Evolutionary conservation across 202 grass and related monocot genomes (phyloP).

Genomic region (Bolboschoenoplectus hybrid): DNA sequence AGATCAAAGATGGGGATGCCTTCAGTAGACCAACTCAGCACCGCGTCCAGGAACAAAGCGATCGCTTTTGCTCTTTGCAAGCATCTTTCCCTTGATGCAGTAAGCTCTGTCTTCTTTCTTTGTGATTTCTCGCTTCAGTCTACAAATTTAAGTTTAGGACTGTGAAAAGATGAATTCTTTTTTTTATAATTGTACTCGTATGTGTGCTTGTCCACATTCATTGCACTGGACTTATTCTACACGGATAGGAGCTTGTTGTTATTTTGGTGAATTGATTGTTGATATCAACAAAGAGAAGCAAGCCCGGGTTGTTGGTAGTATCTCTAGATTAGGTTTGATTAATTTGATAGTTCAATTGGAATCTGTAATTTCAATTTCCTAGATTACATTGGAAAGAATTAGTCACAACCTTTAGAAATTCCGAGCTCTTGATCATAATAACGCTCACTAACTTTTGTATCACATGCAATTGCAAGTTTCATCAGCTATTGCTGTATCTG

Average conservation of each 20-base stretch:
- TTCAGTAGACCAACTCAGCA: constrained; percentile 45
- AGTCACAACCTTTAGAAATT: not conserved
- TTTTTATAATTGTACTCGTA: not conserved
- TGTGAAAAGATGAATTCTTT: not conserved
- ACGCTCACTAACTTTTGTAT: not conserved
- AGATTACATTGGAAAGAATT: no score
- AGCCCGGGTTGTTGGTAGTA: not conserved
- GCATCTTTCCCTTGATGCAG: constrained; percentile 57
- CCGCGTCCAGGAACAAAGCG: constrained; percentile 54
- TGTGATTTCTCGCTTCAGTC: not conserved
- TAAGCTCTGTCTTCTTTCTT: constrained; percentile 18
- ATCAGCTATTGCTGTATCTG: not conserved
- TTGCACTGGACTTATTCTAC: not conserved
- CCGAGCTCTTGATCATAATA: not conserved
- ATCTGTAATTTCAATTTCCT: not conserved
- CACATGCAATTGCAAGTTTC: not conserved
- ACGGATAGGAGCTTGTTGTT: not conserved
- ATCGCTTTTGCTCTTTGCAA: constrained; percentile 70
- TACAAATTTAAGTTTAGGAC: constrained; percentile 8
- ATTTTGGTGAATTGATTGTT: not conserved
- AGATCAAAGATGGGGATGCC: constrained; percentile 38
- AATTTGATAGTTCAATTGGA: not conserved
- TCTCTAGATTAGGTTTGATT: not conserved
- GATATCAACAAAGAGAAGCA: not conserved
- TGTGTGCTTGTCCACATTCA: not conserved